Percentiles rank a stretch among this genome's conserved stretches.
phyloP scores from a whole-genome alignment of 306 rosid species.

The Elaeagnus macrophylla region DNA sequence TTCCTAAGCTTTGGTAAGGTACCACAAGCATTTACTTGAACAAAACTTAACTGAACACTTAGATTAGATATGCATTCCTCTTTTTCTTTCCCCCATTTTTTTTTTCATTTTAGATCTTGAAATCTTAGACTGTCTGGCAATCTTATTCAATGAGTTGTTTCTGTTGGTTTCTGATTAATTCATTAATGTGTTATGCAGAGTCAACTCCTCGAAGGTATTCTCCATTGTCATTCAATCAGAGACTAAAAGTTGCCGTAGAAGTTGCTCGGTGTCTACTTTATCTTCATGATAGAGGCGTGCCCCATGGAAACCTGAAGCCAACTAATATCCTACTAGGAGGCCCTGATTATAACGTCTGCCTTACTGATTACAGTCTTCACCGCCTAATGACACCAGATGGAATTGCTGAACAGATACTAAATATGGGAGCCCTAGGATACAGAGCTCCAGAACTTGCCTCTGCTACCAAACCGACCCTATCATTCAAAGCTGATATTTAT shows the following conservation, averaged over 20 bases:
- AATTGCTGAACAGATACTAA: slow-evolving; percentile 80
- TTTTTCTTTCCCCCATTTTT: too few species aligned
- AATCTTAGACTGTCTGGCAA: too few species aligned
- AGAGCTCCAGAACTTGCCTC: slow-evolving; percentile 81
- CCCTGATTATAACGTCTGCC: slow-evolving; percentile 52
- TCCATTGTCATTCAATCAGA: slow-evolving; percentile 67
- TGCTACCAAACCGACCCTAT: slow-evolving; percentile 61
- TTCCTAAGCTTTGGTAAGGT: too few species aligned
- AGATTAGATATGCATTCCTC: too few species aligned
- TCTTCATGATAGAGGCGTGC: slow-evolving; percentile 88
- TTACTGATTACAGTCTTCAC: slow-evolving; percentile 79
- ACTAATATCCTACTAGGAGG: slow-evolving; percentile 62
- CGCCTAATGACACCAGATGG: slow-evolving; percentile 90
- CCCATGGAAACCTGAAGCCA: slow-evolving; percentile 93
- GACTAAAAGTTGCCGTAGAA: slow-evolving; percentile 75
- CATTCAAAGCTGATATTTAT: slow-evolving; percentile 89
- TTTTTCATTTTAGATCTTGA: too few species aligned
- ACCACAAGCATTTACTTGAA: too few species aligned
- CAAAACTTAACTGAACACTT: too few species aligned
- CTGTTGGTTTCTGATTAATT: slow-evolving; percentile 16
- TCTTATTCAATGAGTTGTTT: slow-evolving; percentile 16
- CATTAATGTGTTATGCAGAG: slow-evolving; percentile 49
- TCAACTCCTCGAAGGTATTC: slow-evolving; percentile 84
- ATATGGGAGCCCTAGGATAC: slow-evolving; percentile 93
- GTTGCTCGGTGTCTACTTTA: slow-evolving; percentile 64